phyloP scores from a whole-genome alignment of 208 protist genomes.

The Naegleria gruberi region DNA sequence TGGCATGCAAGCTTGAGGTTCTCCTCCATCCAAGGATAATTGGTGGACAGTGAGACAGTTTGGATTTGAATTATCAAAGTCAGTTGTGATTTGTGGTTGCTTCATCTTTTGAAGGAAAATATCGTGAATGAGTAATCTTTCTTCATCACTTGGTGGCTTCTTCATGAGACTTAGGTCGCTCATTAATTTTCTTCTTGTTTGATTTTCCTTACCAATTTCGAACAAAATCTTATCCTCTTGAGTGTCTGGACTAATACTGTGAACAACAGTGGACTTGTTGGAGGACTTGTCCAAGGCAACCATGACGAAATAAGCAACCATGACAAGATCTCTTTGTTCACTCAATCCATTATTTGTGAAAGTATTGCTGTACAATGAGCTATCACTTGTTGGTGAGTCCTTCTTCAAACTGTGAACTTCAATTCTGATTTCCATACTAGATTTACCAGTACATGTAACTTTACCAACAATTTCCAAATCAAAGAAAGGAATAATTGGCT shows the following conservation, averaged over 20 bases:
- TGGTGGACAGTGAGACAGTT: neutral
- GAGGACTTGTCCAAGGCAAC: constrained; percentile 29
- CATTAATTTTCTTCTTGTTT: neutral
- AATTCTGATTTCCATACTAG: constrained; percentile 16
- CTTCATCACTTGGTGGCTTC: constrained; percentile 24
- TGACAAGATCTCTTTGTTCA: neutral
- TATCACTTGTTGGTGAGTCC: constrained; percentile 20
- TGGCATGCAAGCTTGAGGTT: neutral
- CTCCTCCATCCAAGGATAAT: neutral
- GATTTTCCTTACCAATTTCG: constrained; percentile 26
- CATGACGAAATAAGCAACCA: constrained; percentile 40
- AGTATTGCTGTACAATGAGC: constrained; percentile 4
- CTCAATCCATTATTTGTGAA: neutral
- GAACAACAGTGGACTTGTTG: constrained; percentile 23
- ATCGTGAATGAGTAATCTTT: constrained; percentile 32
- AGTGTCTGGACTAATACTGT: neutral
- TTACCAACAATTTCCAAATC: constrained; percentile 29
- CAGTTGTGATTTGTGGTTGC: neutral
- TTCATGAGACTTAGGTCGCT: constrained; percentile 1
- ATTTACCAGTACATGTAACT: constrained; percentile 30
- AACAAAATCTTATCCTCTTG: constrained; percentile 25
- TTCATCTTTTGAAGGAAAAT: constrained; percentile 25
- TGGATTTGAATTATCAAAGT: neutral
- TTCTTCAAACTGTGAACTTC: neutral
- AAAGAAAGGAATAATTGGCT: constrained; percentile 25